Evolutionary conservation across 768 basidiomycete genomes (phyloP).

Genomic region (Phallus indusiatus): DNA sequence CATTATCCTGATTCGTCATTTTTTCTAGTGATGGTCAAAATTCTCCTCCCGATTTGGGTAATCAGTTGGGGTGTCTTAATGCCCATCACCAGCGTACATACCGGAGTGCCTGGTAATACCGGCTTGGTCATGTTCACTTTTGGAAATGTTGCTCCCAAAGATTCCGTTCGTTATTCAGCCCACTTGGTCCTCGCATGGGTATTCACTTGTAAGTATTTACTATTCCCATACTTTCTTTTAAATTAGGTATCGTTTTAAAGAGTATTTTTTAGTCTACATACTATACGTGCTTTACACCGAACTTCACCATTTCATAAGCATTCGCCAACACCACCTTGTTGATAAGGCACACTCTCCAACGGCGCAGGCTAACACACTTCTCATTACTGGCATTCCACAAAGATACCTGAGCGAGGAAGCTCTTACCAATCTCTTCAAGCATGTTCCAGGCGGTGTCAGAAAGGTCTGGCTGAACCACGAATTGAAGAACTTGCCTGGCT

Average conservation of each 20-base stretch:
- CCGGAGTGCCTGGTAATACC: constrained; percentile 31
- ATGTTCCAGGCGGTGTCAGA: constrained; percentile 83
- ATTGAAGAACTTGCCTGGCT: constrained; percentile 76
- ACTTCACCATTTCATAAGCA: constrained; percentile 68
- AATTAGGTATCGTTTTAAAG: background rate
- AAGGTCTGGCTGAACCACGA: constrained; percentile 90
- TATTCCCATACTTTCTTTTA: background rate
- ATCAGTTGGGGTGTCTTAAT: constrained; percentile 81
- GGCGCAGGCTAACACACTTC: constrained; percentile 82
- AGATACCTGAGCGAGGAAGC: constrained; percentile 65
- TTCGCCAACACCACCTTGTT: constrained; percentile 78
- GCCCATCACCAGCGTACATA: constrained; percentile 57
- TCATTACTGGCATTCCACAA: constrained; percentile 81
- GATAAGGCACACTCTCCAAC: constrained; percentile 61
- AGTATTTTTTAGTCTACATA: constrained; percentile 61
- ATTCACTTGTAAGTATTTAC: constrained; percentile 69
- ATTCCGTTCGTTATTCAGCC: constrained; percentile 58
- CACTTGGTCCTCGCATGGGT: constrained; percentile 70
- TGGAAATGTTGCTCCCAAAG: constrained; percentile 55
- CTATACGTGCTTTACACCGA: constrained; percentile 74
- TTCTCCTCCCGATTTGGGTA: constrained; percentile 87
- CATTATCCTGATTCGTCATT: background rate
- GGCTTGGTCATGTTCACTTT: constrained; percentile 69
- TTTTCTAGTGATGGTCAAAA: constrained; percentile 64
- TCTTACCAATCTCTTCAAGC: constrained; percentile 60